Percentiles rank a stretch among this genome's conserved stretches.
Conservation (phyloP, 495 filamentous ascomycete species). For the Annulohypoxylon stygium region DNA sequence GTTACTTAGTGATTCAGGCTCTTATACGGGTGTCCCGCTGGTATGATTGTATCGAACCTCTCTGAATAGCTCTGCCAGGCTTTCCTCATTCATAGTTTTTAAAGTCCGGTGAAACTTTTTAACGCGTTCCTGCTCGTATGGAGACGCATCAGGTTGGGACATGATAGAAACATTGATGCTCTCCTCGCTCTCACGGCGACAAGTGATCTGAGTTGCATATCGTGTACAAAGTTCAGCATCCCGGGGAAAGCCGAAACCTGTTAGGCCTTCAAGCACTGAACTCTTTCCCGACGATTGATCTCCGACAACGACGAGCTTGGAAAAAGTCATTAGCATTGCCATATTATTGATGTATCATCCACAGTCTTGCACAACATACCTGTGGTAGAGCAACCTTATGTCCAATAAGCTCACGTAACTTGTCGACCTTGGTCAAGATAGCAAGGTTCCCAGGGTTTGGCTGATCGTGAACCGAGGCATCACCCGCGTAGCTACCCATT, state of each 20-base stretch:
- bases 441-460: slow-evolving; percentile 36
- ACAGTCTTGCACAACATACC: slow-evolving; percentile 9
- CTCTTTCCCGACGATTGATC: slow-evolving; percentile 68
- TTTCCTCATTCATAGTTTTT: slow-evolving; percentile 39
- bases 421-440: slow-evolving; percentile 55
- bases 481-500: slow-evolving; percentile 22
- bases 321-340: background rate
- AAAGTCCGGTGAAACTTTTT: slow-evolving; percentile 41
- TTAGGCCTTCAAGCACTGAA: slow-evolving; percentile 66
- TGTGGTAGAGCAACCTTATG: slow-evolving; percentile 56
- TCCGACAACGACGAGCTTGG: slow-evolving; percentile 63
- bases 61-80: slow-evolving; percentile 49
- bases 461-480: slow-evolving; percentile 1
- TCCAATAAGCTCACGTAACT: slow-evolving; percentile 58
- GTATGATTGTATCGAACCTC: slow-evolving; percentile 36
- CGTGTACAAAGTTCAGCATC: slow-evolving; percentile 68
- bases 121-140: slow-evolving; percentile 33
- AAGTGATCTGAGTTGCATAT: slow-evolving; percentile 71
- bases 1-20: slow-evolving; percentile 16
- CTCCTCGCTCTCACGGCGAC: slow-evolving; percentile 55
- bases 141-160: slow-evolving; percentile 49
- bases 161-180: slow-evolving; percentile 61
- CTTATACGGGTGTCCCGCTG: background rate
- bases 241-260: slow-evolving; percentile 65
- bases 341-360: background rate